Base-by-base conservation (phyloP, 2,329 filamentous ascomycete genomes). In the Botrytis deweyae region DNA sequence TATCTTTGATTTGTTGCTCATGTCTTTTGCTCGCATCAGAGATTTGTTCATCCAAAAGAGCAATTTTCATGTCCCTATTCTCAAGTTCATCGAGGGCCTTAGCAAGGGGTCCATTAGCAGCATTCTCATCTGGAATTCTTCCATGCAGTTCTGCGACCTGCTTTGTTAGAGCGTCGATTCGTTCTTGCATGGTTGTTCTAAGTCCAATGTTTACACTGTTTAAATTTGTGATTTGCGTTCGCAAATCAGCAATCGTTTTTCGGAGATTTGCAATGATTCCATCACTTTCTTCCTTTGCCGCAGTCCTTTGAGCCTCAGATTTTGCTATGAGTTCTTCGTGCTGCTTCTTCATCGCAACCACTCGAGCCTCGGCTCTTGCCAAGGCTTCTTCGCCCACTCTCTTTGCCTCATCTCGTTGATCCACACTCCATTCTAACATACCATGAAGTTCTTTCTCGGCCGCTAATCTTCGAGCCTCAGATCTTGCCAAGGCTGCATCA, bases 391-490 rank as follows among this genome's bases (percentile, higher is more conserved):
- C 9, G 5, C 2, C 12, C 9, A 12, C 8, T 5, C 10, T 4
- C 20, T 46, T 46, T 22, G 8, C 25, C 49, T n/a, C 49, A n/a
- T 12, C 1, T n/a, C 25, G 25, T 55, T 0, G 0, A n/a, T 55
- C 22, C 25, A 3, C 2, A 7, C 4, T 0, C 5, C 4, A 16
- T n/a, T 2, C 12, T n/a, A 55, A 55, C 12, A 1, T 7, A 7
- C 16, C 25, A n/a, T 12, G 1, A 16, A 55, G 12, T 55, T 55
- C 12, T 55, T 16, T n/a, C 2, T 55, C 49, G 25, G 49, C 49
- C 49, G 12, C 49, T 16, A n/a, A 0, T n/a, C 49, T 25, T n/a
- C 25, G 49, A 55, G 25, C 5, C 12, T 55, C 49, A n/a, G 12
- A n/a, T 55, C 1, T n/a, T n/a, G 49, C 49, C 49, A 55, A n/a